A percentile compares a stretch with the other conserved stretches of the same genome.
Evolutionary conservation across 1,284 basidiomycete genomes (phyloP).

Genomic region (Crepidotus sp.): DNA sequence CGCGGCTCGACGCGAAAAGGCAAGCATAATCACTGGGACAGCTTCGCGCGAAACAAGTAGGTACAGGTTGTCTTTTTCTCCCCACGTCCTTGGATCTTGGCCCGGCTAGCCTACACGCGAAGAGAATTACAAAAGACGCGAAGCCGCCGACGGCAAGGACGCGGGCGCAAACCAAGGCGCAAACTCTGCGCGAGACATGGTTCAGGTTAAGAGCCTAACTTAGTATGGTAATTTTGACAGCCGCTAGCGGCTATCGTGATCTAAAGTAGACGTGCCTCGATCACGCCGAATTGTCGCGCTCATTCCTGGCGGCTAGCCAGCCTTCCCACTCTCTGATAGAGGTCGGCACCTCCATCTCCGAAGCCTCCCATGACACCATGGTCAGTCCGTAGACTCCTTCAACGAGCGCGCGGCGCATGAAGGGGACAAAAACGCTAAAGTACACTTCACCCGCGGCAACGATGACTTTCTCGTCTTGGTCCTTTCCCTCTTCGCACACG

Average conservation of each 20-base stretch:
- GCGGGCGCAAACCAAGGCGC: conserved; percentile 18
- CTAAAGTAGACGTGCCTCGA: not conserved
- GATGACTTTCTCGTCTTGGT: conserved; percentile 35
- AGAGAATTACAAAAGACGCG: conserved; percentile 13
- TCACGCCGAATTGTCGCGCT: not conserved
- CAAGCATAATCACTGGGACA: too few relatives aligned
- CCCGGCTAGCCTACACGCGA: too few relatives aligned
- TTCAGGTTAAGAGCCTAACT: too few relatives aligned
- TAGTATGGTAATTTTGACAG: not conserved
- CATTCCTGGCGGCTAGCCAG: conserved; percentile 20
- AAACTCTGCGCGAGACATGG: too few relatives aligned
- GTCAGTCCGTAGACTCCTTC: conserved; percentile 64
- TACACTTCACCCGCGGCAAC: conserved; percentile 50
- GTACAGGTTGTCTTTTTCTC: too few relatives aligned
- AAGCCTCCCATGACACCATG: conserved; percentile 18
- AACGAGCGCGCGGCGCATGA: conserved; percentile 54
- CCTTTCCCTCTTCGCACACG: conserved; percentile 21
- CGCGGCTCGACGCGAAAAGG: too few relatives aligned
- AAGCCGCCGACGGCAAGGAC: conserved; percentile 19
- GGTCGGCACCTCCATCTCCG: conserved; percentile 5
- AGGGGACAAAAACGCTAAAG: conserved; percentile 55
- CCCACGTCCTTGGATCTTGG: too few relatives aligned
- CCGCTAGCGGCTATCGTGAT: not conserved
- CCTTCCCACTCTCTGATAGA: conserved; percentile 23
- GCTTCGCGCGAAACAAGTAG: too few relatives aligned